phyloP scores from a whole-genome alignment of 371 early-diverging fungal genomes.

The Globomyces sp. region DNA sequence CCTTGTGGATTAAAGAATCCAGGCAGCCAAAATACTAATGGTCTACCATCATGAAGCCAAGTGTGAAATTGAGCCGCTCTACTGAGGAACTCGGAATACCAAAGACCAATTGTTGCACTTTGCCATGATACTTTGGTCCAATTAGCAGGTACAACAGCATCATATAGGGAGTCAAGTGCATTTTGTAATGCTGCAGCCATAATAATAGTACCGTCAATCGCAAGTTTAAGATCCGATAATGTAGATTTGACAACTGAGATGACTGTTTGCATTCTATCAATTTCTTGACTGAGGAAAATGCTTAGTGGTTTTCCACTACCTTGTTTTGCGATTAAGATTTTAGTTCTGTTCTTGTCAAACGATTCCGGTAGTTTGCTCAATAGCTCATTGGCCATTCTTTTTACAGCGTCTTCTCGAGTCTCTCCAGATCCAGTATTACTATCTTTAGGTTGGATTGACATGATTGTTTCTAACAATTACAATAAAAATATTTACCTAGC shows the following conservation, averaged over 20 bases:
- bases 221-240: constrained; percentile 54
- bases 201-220: constrained; percentile 62
- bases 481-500: constrained; percentile 38
- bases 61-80: constrained; percentile 52
- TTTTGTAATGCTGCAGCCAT: constrained; percentile 50
- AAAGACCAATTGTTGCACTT: constrained; percentile 51
- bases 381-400: constrained; percentile 55
- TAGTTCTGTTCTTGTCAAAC: constrained; percentile 53
- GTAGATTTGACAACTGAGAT: constrained; percentile 47
- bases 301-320: constrained; percentile 57
- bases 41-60: constrained; percentile 59
- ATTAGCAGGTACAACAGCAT: constrained; percentile 51
- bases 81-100: constrained; percentile 54
- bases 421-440: constrained; percentile 51
- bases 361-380: constrained; percentile 57
- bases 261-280: constrained; percentile 59
- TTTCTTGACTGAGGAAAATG: constrained; percentile 61
- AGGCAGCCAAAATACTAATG: constrained; percentile 56
- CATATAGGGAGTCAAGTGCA: constrained; percentile 56
- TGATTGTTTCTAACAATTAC: constrained; percentile 46
- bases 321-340: constrained; percentile 46
- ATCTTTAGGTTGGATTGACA: constrained; percentile 68
- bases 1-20: constrained; percentile 64
- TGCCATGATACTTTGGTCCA: constrained; percentile 61
- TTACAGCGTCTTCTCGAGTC: constrained; percentile 60